Base-by-base conservation (phyloP, 805 yeast species). In the Clavispora asparagi region DNA sequence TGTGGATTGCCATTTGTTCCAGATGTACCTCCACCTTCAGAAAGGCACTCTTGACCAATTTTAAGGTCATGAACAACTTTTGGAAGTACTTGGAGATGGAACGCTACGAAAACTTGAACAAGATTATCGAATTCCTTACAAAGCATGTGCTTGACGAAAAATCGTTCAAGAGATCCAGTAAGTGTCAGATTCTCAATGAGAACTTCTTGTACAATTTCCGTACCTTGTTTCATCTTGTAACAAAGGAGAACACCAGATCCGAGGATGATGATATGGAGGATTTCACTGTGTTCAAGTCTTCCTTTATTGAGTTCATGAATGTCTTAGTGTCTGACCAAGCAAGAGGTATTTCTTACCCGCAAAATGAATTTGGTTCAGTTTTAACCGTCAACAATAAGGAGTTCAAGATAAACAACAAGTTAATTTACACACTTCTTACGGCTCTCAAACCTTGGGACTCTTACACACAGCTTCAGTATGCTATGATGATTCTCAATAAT, bases 401-500 rank as follows among this genome's bases (percentile, higher is more conserved):
- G 4, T 85, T 82, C 64, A 79, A 69, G 50, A 69, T 85, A 29
- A 77, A 85, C 57, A 90, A 92, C 62, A 83, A 82, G 58, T 67
- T 85, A 27, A 64, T 88, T 4, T 82, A 80, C 55, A 76, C 82
- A 3, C 63, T 87, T 6, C 59, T 90, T 19, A 80, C 81, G 7
- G 68, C 73, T 28, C 70, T 91, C 56, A 87, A 85, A 55, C 96
- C 97, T 0, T 83, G 95, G 87, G 90, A 86, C 51, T 84, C 86
- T 50, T 76, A 74, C 16, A 48, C 66, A 26, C 95, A 89, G 55
- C 67, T 83, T 46, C 75, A 76, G 12, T 70, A 85, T 14, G 76
- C 75, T 0, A 56, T 81, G 7, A 59, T 64, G 11, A 74, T 86
- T 14, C 67, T 92, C 33, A 49, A 63, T 4, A 59, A 68, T 31